Conservation (phyloP, 768 basidiomycete genomes). For the Leucocoprinus sp. region DNA sequence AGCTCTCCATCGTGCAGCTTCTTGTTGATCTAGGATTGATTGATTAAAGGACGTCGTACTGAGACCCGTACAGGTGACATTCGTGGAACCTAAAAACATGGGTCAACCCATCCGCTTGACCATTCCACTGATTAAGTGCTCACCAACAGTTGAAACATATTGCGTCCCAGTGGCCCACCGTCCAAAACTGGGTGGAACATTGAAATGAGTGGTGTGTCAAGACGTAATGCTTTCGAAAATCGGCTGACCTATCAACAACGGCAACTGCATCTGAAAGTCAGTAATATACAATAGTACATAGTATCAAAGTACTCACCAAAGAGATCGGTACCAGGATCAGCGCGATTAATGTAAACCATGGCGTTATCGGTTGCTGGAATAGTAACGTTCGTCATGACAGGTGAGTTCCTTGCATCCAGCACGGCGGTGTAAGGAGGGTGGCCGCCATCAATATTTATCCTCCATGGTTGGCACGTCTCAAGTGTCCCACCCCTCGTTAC, state of each 20-base stretch:
- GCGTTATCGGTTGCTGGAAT: slow-evolving; percentile 27
- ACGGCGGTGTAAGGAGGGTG: slow-evolving; percentile 36
- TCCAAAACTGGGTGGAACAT: slow-evolving; percentile 25
- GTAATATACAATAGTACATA: slow-evolving; percentile 5
- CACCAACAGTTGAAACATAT: slow-evolving; percentile 23
- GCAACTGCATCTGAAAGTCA: slow-evolving; percentile 21
- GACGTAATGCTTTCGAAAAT: background rate
- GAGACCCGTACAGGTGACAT: slow-evolving; percentile 23
- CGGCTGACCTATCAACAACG: slow-evolving; percentile 35
- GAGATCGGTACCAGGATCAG: slow-evolving; percentile 25
- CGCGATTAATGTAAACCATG: slow-evolving; percentile 37
- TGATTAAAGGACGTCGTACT: slow-evolving; percentile 19
- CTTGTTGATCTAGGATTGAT: slow-evolving; percentile 11
- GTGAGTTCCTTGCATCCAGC: slow-evolving; percentile 28
- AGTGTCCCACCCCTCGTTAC: slow-evolving; percentile 24
- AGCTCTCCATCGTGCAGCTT: slow-evolving; percentile 6
- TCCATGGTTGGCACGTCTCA: slow-evolving; percentile 40
- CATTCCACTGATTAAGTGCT: background rate
- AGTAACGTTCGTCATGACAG: slow-evolving; percentile 33
- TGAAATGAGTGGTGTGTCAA: background rate
- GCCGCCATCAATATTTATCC: slow-evolving; percentile 34
- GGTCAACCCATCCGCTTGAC: background rate
- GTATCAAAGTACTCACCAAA: slow-evolving; percentile 26
- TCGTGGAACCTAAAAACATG: slow-evolving; percentile 18
- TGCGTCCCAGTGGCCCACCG: slow-evolving; percentile 28